These are phyloP conservation scores for Saccharomyces hybrid DNA, from an alignment of 1,139 yeast genomes.

Conservation along the genomic window DNA sequence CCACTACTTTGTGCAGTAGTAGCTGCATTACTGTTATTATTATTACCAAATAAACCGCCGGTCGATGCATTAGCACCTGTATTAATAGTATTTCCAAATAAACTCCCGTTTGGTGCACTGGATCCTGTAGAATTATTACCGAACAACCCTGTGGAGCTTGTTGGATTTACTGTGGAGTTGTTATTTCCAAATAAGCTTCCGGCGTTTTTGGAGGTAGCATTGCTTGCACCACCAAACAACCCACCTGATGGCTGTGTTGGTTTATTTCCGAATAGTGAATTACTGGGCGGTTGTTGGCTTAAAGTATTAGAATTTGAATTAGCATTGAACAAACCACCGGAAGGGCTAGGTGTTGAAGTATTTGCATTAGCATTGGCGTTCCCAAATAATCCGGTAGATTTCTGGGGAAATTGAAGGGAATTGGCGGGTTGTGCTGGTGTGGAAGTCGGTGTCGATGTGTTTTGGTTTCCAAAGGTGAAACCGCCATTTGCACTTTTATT, in stretches of 20 bases:
- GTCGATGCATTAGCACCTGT: neutral
- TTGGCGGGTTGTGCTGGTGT: slow-evolving; percentile 25
- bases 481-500: slow-evolving; percentile 18
- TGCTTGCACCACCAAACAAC: slow-evolving; percentile 27
- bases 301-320: slow-evolving; percentile 2
- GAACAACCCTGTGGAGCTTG: slow-evolving; percentile 8
- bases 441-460: slow-evolving; percentile 29
- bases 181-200: slow-evolving; percentile 6
- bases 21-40: neutral
- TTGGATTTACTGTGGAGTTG: neutral
- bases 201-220: neutral
- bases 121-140: slow-evolving; percentile 8
- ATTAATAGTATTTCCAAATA: slow-evolving; percentile 23
- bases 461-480: slow-evolving; percentile 23
- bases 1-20: slow-evolving; percentile 5
- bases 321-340: slow-evolving; percentile 15
- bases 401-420: slow-evolving; percentile 21
- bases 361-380: slow-evolving; percentile 12
- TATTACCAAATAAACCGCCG: slow-evolving; percentile 13
- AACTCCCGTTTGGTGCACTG: slow-evolving; percentile 11
- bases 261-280: slow-evolving; percentile 30
- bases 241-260: slow-evolving; percentile 14
- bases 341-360: slow-evolving; percentile 26
- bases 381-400: slow-evolving; percentile 21
- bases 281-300: slow-evolving; percentile 5